These are phyloP conservation scores for Berkeleyomyces basicola DNA, from an alignment of 2,329 filamentous ascomycete species.

Conservation along the genomic window DNA sequence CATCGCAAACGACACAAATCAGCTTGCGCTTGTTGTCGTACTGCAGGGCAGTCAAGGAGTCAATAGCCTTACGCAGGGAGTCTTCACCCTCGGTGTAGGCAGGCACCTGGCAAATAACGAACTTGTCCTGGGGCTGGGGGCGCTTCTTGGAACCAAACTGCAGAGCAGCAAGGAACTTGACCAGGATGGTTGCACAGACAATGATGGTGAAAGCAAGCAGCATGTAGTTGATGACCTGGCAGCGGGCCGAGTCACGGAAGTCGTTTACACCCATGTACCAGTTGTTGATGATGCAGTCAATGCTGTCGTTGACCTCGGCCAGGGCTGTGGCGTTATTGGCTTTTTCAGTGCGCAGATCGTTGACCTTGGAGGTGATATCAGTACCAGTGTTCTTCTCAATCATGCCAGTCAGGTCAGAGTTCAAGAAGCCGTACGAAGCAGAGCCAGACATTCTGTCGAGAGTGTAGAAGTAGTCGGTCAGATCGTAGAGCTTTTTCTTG, in stretches of 20 bases:
- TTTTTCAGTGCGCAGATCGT: slow-evolving; percentile 32
- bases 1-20: slow-evolving; percentile 90
- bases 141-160: slow-evolving; percentile 86
- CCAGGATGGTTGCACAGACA: slow-evolving; percentile 58
- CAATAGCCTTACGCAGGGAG: slow-evolving; percentile 76
- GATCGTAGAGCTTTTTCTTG: slow-evolving; percentile 62
- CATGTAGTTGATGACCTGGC: slow-evolving; percentile 82
- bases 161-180: slow-evolving; percentile 85
- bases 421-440: slow-evolving; percentile 52
- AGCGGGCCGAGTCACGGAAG: slow-evolving; percentile 61
- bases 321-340: slow-evolving; percentile 34
- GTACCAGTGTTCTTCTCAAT: slow-evolving; percentile 61
- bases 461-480: slow-evolving; percentile 84
- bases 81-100: slow-evolving; percentile 98
- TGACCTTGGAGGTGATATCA: slow-evolving; percentile 55
- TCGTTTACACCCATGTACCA: slow-evolving; percentile 76
- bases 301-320: slow-evolving; percentile 41
- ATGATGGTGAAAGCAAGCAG: slow-evolving; percentile 76
- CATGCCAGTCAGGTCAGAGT: slow-evolving; percentile 46
- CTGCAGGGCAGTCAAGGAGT: slow-evolving; percentile 82
- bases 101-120: slow-evolving; percentile 95
- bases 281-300: slow-evolving; percentile 65
- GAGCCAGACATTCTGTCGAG: slow-evolving; percentile 38
- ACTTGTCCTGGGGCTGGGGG: slow-evolving; percentile 87
- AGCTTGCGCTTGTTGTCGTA: slow-evolving; percentile 99